Conservation (phyloP, 768 basidiomycete genomes). For the Crassisporium funariophilum region DNA sequence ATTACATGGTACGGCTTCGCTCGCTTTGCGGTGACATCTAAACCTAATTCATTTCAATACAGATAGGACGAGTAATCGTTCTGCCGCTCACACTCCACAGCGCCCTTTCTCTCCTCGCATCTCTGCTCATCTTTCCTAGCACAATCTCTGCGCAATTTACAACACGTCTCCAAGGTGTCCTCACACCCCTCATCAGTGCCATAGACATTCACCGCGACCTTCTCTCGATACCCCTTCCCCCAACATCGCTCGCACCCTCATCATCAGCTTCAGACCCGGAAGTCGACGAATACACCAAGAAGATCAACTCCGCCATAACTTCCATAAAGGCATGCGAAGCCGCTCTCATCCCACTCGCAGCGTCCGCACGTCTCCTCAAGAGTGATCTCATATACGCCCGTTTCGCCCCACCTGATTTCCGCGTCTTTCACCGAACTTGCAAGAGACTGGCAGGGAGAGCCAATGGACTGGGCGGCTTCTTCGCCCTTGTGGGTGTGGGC, state of each 20-base stretch:
- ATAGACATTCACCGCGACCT: conserved; percentile 49
- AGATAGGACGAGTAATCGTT: conserved; percentile 51
- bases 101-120: conserved; percentile 52
- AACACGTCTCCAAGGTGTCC: conserved; percentile 44
- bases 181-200: conserved; percentile 48
- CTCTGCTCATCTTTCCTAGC: conserved; percentile 61
- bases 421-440: conserved; percentile 47
- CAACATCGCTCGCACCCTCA: conserved; percentile 37
- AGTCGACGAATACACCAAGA: conserved; percentile 16
- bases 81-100: conserved; percentile 64
- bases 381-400: conserved; percentile 63
- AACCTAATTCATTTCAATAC: too few relatives aligned
- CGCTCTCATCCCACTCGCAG: conserved; percentile 52
- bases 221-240: conserved; percentile 44
- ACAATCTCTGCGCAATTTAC: conserved; percentile 65
- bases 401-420: conserved; percentile 60
- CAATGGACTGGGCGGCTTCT: conserved; percentile 67
- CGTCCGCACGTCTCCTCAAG: conserved; percentile 52
- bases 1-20: conserved; percentile 41
- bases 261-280: conserved; percentile 35
- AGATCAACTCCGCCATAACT: not conserved
- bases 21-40: too few relatives aligned
- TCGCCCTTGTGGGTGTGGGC: conserved; percentile 46
- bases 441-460: conserved; percentile 56
- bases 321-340: conserved; percentile 44